Evolutionary conservation across 345 rosid species (phyloP).

Genomic region (Syzygium oleosum): DNA sequence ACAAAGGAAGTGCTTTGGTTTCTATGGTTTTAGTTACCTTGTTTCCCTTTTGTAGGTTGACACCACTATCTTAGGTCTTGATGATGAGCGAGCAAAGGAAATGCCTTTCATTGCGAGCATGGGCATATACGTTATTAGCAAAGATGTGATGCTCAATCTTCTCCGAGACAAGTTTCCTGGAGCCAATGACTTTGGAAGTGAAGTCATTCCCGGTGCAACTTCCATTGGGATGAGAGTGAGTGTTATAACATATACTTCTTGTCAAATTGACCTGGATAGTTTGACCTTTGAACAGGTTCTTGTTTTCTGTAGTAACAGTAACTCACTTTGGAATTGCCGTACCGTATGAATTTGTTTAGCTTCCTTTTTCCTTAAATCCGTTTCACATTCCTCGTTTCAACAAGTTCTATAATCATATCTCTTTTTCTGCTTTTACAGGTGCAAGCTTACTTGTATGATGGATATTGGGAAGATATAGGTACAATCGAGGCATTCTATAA

Average conservation of each 20-base stretch:
- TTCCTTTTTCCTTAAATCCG: neutral
- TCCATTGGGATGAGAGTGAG: slow-evolving; percentile 81
- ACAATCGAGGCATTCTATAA: slow-evolving; percentile 94
- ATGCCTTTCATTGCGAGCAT: slow-evolving; percentile 97
- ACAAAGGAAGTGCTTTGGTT: neutral
- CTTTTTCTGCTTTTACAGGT: slow-evolving; percentile 33
- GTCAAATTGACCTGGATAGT: neutral
- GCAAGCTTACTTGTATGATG: slow-evolving; percentile 95
- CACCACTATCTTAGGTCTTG: slow-evolving; percentile 90
- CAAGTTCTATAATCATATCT: neutral
- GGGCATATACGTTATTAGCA: slow-evolving; percentile 96
- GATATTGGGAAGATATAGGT: slow-evolving; percentile 98
- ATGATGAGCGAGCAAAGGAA: slow-evolving; percentile 81
- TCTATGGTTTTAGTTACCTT: neutral
- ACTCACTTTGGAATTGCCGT: neutral
- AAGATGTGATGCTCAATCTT: slow-evolving; percentile 82
- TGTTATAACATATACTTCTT: neutral
- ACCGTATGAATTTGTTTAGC: neutral
- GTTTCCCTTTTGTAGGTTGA: slow-evolving; percentile 49
- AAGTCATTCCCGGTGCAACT: slow-evolving; percentile 98
- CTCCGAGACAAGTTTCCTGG: slow-evolving; percentile 87
- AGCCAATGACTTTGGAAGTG: slow-evolving; percentile 98
- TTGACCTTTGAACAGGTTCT: neutral
- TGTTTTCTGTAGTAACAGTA: neutral
- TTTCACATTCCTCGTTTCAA: neutral